Percentiles rank a stretch among this genome's conserved stretches.
These are phyloP conservation scores for Glycine tomentella DNA, from an alignment of 306 rosid species.

Conservation along the genomic window DNA sequence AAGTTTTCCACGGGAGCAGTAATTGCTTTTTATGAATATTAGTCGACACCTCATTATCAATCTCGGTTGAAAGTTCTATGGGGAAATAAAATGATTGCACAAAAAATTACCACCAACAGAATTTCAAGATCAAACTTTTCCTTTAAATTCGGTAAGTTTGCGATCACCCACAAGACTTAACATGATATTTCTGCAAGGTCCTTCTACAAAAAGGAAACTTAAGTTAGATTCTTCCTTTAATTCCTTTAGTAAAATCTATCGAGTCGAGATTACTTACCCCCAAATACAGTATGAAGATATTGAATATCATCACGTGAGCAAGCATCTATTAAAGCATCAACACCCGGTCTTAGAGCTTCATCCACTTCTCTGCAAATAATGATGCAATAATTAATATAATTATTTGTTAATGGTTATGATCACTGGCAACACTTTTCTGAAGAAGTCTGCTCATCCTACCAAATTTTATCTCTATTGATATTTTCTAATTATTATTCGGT, in stretches of 20 bases:
- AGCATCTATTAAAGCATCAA: conserved; percentile 49
- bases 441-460: conserved; percentile 21
- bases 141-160: conserved; percentile 74
- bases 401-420: too few relatives aligned
- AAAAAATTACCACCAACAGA: conserved; percentile 32
- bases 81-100: conserved; percentile 30
- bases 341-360: conserved; percentile 86
- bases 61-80: too few relatives aligned
- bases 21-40: too few relatives aligned
- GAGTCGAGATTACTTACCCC: conserved; percentile 65
- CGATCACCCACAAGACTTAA: conserved; percentile 76
- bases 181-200: conserved; percentile 91
- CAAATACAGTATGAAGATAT: conserved; percentile 89
- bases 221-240: too few relatives aligned
- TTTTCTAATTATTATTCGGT: conserved; percentile 11
- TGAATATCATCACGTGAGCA: conserved; percentile 90
- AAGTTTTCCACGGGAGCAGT: too few relatives aligned
- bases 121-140: conserved; percentile 67
- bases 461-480: conserved; percentile 25
- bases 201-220: too few relatives aligned
- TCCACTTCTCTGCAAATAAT: conserved; percentile 76
- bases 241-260: conserved; percentile 10
- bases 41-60: too few relatives aligned
- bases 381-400: too few relatives aligned
- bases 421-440: conserved; percentile 1